These are phyloP conservation scores for Ganoderma sinense DNA, from an alignment of 1,284 basidiomycete genomes.

Conservation along the genomic window DNA sequence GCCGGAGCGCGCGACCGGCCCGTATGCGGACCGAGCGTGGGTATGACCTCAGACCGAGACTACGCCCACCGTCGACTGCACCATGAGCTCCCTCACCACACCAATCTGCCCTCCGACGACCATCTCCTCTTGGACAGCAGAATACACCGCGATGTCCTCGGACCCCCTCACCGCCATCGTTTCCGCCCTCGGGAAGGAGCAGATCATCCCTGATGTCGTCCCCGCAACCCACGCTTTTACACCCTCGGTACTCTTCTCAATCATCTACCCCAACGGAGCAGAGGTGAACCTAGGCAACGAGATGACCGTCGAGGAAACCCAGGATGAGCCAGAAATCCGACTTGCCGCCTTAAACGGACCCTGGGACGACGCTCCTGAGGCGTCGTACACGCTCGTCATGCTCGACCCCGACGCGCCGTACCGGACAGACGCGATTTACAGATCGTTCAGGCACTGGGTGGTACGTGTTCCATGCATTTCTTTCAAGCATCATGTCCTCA, in stretches of 20 bases:
- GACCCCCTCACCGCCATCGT: slow-evolving; percentile 53
- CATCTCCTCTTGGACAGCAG: background rate
- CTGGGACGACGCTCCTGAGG: slow-evolving; percentile 43
- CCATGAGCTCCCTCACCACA: background rate
- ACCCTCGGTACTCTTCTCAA: slow-evolving; percentile 60
- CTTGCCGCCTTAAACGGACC: slow-evolving; percentile 54
- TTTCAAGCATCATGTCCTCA: too few species aligned
- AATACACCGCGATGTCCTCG: slow-evolving; percentile 22
- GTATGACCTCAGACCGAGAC: background rate
- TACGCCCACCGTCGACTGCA: background rate
- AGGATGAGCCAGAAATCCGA: slow-evolving; percentile 59
- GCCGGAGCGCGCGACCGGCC: too few species aligned
- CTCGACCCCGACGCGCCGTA: slow-evolving; percentile 76
- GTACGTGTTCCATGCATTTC: slow-evolving; percentile 47
- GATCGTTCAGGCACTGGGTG: slow-evolving; percentile 73
- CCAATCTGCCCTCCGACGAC: background rate
- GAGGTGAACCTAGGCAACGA: slow-evolving; percentile 60
- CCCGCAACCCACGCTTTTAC: slow-evolving; percentile 47
- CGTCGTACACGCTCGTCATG: slow-evolving; percentile 69
- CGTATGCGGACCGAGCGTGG: background rate
- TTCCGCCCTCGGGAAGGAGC: slow-evolving; percentile 46
- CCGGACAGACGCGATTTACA: slow-evolving; percentile 57
- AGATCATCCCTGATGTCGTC: slow-evolving; percentile 66
- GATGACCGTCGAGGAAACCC: slow-evolving; percentile 53
- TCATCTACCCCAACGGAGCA: slow-evolving; percentile 57